Evolutionary conservation across 768 basidiomycete species (phyloP), one percentile per base, ranked within the genome.

Genomic region (Pisolithus albus): DNA sequence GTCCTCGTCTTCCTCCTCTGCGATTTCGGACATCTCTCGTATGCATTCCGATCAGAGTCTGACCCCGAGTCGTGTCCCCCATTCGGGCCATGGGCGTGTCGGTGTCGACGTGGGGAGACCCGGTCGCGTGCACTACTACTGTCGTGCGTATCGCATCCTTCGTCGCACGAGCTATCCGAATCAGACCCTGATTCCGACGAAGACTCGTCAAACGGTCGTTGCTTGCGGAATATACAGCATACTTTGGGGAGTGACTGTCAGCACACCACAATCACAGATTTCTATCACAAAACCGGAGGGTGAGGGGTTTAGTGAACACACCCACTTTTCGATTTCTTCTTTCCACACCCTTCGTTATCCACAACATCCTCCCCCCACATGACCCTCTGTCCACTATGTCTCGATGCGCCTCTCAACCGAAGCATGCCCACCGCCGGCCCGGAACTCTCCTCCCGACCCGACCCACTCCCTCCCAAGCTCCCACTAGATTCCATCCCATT

Each of bases 141-240:
- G 11, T 30, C 7, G 30, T 54, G 34, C 13, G 34, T 11, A 34
- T 34, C 30, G 30, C 9, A 32, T 32, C 30, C 21, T 23, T 23
- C 11, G 15, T 13, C 53, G 21, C 43, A 45, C 16, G 64, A 61
- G n/a, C 65, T 67, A 36, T 66, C 74, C 0, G 70, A 68, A 46
- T 76, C 77, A 2, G 80, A 77, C 39, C 78, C 83, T 0, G 79
- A 80, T 39, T 79, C 78, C 32, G 82, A 82, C 0, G 84, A 88
- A 0, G 90, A 92, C 62, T 92, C 90, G 68, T 91, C 90, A 55
- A 90, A 92, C 46, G 62, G 70, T 51, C 79, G 77, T 1, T 86
- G 85, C 63, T 86, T 88, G 64, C 92, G 90, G 62, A 93, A 95
- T 61, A 97, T 95, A 66, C 93, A 97, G 65, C 93, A 97, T 46